Evolutionary conservation across 2,329 filamentous ascomycete genomes (phyloP).

Genomic region (Neonectria faginata): DNA sequence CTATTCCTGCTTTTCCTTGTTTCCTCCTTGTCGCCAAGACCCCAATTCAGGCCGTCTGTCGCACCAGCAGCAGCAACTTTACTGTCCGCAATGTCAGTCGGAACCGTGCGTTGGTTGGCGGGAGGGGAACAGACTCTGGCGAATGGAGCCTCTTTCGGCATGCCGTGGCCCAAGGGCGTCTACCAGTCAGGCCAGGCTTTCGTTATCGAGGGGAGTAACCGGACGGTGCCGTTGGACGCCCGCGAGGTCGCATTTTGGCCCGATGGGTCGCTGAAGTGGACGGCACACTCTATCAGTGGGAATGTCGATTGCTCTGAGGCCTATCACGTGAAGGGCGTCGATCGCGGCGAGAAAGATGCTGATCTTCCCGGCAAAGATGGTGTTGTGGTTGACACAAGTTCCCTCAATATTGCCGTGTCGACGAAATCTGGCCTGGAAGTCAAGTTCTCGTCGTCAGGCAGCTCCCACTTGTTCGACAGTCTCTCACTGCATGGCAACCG

Average conservation of each 20-base stretch:
- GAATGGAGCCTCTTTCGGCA: slow-evolving; percentile 33
- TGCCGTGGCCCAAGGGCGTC: slow-evolving; percentile 35
- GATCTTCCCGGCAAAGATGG: neutral
- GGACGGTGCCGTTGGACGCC: slow-evolving; percentile 26
- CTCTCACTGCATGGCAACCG: slow-evolving; percentile 4
- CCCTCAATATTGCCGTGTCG: slow-evolving; percentile 5
- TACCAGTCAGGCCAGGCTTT: slow-evolving; percentile 32
- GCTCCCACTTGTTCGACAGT: slow-evolving; percentile 22
- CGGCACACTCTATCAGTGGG: slow-evolving; percentile 64
- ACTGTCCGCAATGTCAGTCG: slow-evolving; percentile 21
- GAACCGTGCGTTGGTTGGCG: slow-evolving; percentile 29
- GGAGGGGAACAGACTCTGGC: slow-evolving; percentile 1
- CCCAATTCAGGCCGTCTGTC: too few relatives aligned
- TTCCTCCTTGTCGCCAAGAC: neutral
- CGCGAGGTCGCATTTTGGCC: slow-evolving; percentile 56
- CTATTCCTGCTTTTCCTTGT: neutral
- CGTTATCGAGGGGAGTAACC: slow-evolving; percentile 17
- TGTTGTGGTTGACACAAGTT: neutral
- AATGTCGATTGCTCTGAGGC: slow-evolving; percentile 53
- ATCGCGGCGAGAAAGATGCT: neutral
- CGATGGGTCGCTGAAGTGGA: slow-evolving; percentile 72
- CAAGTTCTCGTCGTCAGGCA: slow-evolving; percentile 3
- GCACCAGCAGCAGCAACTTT: neutral
- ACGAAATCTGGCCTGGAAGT: slow-evolving; percentile 22
- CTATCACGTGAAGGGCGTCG: slow-evolving; percentile 52